Percentiles rank a stretch among this genome's conserved stretches.
Conservation (phyloP, 768 basidiomycete species). For the Tubosaeta sp. region DNA sequence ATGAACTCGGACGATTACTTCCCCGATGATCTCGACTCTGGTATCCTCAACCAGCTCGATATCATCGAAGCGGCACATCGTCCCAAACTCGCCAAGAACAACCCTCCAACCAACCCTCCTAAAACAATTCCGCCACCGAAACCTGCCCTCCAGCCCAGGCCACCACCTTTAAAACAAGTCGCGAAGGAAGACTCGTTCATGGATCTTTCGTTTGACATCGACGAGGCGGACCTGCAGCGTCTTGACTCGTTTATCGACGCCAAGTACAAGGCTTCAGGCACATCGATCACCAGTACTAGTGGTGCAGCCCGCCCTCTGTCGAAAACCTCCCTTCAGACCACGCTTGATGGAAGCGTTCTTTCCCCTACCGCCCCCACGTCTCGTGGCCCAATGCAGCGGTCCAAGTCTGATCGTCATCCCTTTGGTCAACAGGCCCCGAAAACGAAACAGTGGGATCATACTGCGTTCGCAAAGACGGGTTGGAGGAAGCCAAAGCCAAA, state of each 20-base stretch:
- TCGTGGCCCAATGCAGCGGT: constrained; percentile 37
- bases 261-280: constrained; percentile 38
- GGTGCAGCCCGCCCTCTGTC: constrained; percentile 24
- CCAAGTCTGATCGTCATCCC: constrained; percentile 38
- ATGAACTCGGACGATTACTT: constrained; percentile 83
- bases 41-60: constrained; percentile 58
- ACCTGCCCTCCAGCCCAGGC: constrained; percentile 12
- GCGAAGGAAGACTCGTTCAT: constrained; percentile 43
- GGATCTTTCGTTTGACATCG: constrained; percentile 54
- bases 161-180: constrained; percentile 9
- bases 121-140: constrained; percentile 9
- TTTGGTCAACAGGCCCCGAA: constrained; percentile 59
- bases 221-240: constrained; percentile 49
- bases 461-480: constrained; percentile 80
- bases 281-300: constrained; percentile 39
- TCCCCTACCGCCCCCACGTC: constrained; percentile 24
- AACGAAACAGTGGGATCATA: constrained; percentile 89
- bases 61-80: constrained; percentile 62
- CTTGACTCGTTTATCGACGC: constrained; percentile 53
- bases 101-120: constrained; percentile 1
- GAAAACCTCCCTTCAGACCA: constrained; percentile 53
- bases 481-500: constrained; percentile 51
- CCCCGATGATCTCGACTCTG: constrained; percentile 60
- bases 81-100: constrained; percentile 13
- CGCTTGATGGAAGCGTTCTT: constrained; percentile 60